Evolutionary conservation across 108 stramenopile species (phyloP), one percentile per base, ranked within the genome.

Genomic region (Schizochytrium sp.): DNA sequence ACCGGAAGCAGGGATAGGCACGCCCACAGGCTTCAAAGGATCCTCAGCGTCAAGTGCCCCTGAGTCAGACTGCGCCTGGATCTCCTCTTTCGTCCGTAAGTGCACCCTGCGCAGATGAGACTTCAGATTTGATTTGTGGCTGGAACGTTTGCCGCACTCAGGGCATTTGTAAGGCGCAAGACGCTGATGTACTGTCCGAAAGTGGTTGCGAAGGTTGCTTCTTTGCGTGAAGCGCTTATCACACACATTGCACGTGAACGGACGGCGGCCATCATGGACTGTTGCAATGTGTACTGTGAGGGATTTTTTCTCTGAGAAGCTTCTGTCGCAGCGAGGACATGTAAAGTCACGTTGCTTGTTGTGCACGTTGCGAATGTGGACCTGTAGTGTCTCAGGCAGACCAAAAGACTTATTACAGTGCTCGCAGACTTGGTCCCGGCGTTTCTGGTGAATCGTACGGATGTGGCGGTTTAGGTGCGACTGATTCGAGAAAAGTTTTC

Each of bases 101-200:
- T 69, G 64, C 64, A 69, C 64, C 42, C 64, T 38, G 19, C 64
- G 64, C 0, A 69, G 3, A 44, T 69, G 64, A 7, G 64, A 69
- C 64, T 69, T 69, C 42, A 69, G 64, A 69, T 69, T 69, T 44
- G 64, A 69, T 15, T 69, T 69, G 64, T 69, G 64, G 28, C 64
- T 69, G 42, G 64, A 69, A 44, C 64, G 64, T 44, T 69, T 69
- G 12, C 64, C 64, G 64, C 64, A 69, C 12, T 38, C 64, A 38
- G 64, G 64, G 3, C 64, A 69, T 44, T 69, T 69, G 64, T 44
- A 69, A 44, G 64, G 64, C 64, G 64, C 64, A 38, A 69, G 64
- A 38, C 64, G 64, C 64, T 69, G 64, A 15, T 69, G 64, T 44
- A 69, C 64, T 44, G 64, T 69, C 2, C 64, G 64, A 69, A 69